Evolutionary conservation across 2,329 filamentous ascomycete species (phyloP).

Genomic region (Fusarium kyushuense): DNA sequence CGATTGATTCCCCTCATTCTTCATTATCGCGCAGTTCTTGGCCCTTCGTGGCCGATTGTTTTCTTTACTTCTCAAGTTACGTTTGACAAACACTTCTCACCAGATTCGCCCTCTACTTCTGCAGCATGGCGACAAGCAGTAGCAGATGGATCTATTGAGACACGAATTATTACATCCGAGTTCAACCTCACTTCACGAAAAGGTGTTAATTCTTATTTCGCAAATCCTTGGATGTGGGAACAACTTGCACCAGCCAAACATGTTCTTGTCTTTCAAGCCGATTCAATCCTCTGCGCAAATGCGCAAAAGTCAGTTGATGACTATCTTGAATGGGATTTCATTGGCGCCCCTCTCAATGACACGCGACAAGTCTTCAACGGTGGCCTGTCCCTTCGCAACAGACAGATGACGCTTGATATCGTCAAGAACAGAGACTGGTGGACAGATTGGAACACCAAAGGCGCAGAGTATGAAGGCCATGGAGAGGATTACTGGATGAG

Average conservation of each 20-base stretch:
- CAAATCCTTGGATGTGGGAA: slow-evolving; percentile 13
- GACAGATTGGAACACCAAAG: slow-evolving; percentile 12
- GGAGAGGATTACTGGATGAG: slow-evolving; percentile 25
- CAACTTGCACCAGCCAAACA: slow-evolving; percentile 24
- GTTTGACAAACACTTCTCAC: background rate
- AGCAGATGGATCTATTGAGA: background rate
- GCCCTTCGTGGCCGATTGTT: slow-evolving; percentile 19
- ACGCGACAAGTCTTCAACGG: background rate
- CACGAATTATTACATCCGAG: background rate
- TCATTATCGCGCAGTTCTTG: slow-evolving; percentile 13
- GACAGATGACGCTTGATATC: background rate
- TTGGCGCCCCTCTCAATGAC: slow-evolving; percentile 2
- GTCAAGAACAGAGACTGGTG: slow-evolving; percentile 7
- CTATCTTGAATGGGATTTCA: slow-evolving; percentile 13
- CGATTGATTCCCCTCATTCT: slow-evolving; percentile 18
- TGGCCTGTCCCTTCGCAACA: background rate
- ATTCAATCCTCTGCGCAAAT: slow-evolving; percentile 20
- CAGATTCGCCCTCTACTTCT: background rate
- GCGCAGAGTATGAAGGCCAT: slow-evolving; percentile 10
- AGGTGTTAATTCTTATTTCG: slow-evolving; percentile 9
- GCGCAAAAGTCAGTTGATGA: slow-evolving; percentile 13
- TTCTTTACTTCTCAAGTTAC: slow-evolving; percentile 8
- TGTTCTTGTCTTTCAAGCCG: slow-evolving; percentile 21
- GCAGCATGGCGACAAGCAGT: slow-evolving; percentile 1
- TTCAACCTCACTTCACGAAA: slow-evolving; percentile 1